A percentile compares a stretch with the other conserved stretches of the same genome.
Evolutionary conservation across 2,329 filamentous ascomycete species (phyloP).

Genomic region (Colletotrichum liaoningense): DNA sequence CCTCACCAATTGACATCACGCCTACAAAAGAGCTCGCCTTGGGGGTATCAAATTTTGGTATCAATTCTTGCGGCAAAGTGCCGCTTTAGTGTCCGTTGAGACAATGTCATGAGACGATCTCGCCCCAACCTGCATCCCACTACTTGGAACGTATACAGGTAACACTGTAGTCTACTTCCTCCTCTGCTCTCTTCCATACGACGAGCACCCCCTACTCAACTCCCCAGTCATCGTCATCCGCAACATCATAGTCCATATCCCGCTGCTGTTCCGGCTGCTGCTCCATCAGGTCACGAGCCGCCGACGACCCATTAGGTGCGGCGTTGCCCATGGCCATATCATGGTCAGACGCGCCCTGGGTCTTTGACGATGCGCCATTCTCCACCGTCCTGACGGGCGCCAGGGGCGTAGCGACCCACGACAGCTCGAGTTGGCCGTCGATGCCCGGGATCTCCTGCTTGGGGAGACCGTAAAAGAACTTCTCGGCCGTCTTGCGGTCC

Average conservation of each 20-base stretch:
- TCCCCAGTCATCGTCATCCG: constrained; percentile 61
- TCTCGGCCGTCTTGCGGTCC: constrained; percentile 78
- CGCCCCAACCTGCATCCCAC: neutral
- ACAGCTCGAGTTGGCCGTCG: constrained; percentile 70
- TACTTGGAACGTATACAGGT: neutral
- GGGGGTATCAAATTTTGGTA: neutral
- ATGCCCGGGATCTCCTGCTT: constrained; percentile 71
- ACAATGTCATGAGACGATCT: neutral
- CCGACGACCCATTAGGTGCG: constrained; percentile 34
- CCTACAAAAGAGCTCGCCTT: neutral
- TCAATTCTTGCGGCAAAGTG: neutral
- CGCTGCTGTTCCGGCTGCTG: constrained; percentile 47
- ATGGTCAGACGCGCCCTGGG: constrained; percentile 27
- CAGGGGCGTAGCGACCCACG: constrained; percentile 65
- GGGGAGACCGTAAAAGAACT: constrained; percentile 70
- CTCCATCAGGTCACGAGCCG: constrained; percentile 25
- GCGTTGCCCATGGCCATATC: constrained; percentile 30
- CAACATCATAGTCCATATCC: constrained; percentile 66
- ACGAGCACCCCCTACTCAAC: constrained; percentile 28
- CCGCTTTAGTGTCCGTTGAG: no score
- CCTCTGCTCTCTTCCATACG: neutral
- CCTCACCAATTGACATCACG: neutral
- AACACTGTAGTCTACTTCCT: neutral
- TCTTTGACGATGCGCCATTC: neutral
- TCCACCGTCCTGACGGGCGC: constrained; percentile 38